Base-by-base conservation (phyloP, 2,329 filamentous ascomycete genomes). In the Exophiala alcalophila region DNA sequence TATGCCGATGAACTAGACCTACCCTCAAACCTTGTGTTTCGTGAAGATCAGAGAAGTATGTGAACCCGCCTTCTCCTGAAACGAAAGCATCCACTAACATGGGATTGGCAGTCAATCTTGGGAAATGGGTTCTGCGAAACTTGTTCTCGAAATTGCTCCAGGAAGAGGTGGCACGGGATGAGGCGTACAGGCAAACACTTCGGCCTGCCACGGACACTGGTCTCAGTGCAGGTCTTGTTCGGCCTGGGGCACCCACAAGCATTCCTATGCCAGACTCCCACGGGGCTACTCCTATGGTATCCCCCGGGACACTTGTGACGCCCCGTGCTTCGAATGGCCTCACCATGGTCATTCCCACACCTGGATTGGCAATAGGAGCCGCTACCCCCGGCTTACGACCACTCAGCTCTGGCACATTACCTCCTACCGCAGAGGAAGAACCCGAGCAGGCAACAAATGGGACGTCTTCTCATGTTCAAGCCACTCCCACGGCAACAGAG, bases 41-140 rank as follows among this genome's bases (percentile, higher is more conserved):
- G 84, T 44, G 91, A 97, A 57, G 92, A 98, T 57, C 91, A 97
- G 67, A 80, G 92, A 68, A 94, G 86, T 91, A 76, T 60, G 81
- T 64, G 3, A 9, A 38, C 4, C 11, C 18, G 18, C 47, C 8
- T 12, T 12, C 5, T 20, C 20, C 1, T 5, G 11, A 24, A 29
- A 4, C 23, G 21, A 3, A 19, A 27, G 6, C 2, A 15, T 6
- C 31, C 34, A 18, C 57, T 61, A 44, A 61, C 49, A 19, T 23
- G 10, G 11, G 14, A 12, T 26, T n/a, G 11, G 18, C 52, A 92
- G 86, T 97, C 64, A 97, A 95, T 59, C 80, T 97, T 31, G 92
- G 92, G 6, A 95, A 94, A 71, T 98, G 92, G 92, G 81, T 97
- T 31, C 69, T 98, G 47, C 80, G 92, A 23, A 94, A 96, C 64